Evolutionary conservation across 2,329 filamentous ascomycete species (phyloP), one percentile per base, ranked within the genome.

Genomic region (Coniochaeta sp.): DNA sequence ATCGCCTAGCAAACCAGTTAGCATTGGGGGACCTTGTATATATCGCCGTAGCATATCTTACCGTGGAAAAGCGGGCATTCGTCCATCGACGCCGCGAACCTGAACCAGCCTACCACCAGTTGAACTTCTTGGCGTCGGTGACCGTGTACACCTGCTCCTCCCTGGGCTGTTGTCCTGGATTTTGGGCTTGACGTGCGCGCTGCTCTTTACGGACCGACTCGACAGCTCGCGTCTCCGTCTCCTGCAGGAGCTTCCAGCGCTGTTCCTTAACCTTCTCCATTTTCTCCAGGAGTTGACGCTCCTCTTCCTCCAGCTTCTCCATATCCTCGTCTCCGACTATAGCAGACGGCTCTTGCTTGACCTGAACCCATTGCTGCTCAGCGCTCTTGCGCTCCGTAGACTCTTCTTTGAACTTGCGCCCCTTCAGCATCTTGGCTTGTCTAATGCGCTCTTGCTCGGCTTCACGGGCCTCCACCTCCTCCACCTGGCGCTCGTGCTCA

Each of bases 231-330:
- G 17, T 52, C 47, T 52, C 47, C 22, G 31, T 52, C 47, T 52
- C 47, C 47, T 52, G 47, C 56, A 62, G 60, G 34, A 62, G 26
- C 60, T 34, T 56, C 24, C 58, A 57, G 44, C 62, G 38, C 24
- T 43, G 60, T 33, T 61, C 55, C 22, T 62, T 60, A 11, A 63
- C 55, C 2, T 55, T 52, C 26, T 59, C 57, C 58, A 54, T 6
- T 16, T 28, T 34, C 28, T 19, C 24, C 24, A 52, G 24, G 14
- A 52, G 47, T 8, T 28, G 11, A 6, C 24, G 24, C 24, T 52
- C 47, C 16, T 52, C 47, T 5, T 52, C 14, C 24, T 52, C 47
- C 3, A 52, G 47, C 43, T 47, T 47, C n/a, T 22, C 11, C 22
- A 52, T 6, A 14, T 52, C 47, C 1, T 52, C 47, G 5, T 31